These are phyloP conservation scores for Austropuccinia psidii DNA, from an alignment of 1,284 basidiomycete species.

Conservation along the genomic window DNA sequence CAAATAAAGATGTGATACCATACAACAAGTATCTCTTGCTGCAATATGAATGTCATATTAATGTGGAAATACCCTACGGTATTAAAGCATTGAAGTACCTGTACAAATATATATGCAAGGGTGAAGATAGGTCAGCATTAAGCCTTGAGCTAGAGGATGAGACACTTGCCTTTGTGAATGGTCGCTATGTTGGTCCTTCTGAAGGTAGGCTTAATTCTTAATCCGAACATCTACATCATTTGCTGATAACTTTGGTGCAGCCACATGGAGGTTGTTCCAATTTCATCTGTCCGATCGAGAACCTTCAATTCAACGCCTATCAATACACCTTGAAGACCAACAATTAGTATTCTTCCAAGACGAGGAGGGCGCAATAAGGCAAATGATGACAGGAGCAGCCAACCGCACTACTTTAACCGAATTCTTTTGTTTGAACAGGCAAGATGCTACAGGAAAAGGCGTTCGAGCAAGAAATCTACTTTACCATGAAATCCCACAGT, in stretches of 20 bases:
- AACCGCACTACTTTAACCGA: neutral
- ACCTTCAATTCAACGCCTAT: neutral
- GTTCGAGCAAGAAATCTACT: neutral
- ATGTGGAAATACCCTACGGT: slow-evolving; percentile 49
- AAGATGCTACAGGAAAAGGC: neutral
- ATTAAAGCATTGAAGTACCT: slow-evolving; percentile 51
- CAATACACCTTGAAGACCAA: neutral
- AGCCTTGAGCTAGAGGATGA: slow-evolving; percentile 39
- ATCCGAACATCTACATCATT: slow-evolving; percentile 44
- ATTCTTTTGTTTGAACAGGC: neutral
- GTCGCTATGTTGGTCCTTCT: neutral
- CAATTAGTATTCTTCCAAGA: neutral
- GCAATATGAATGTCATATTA: slow-evolving; percentile 53
- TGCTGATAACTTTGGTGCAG: slow-evolving; percentile 48
- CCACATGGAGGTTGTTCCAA: neutral
- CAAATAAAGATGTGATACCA: slow-evolving; percentile 48
- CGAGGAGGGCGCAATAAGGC: neutral
- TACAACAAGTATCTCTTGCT: slow-evolving; percentile 47
- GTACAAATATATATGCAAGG: slow-evolving; percentile 54
- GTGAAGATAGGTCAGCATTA: slow-evolving; percentile 49
- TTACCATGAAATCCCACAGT: neutral
- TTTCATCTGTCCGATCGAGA: neutral
- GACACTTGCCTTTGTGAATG: neutral
- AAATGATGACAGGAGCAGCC: neutral
- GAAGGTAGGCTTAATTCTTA: neutral